Conservation (phyloP, 2,329 filamentous ascomycete species). For the Phialophora tarda region DNA sequence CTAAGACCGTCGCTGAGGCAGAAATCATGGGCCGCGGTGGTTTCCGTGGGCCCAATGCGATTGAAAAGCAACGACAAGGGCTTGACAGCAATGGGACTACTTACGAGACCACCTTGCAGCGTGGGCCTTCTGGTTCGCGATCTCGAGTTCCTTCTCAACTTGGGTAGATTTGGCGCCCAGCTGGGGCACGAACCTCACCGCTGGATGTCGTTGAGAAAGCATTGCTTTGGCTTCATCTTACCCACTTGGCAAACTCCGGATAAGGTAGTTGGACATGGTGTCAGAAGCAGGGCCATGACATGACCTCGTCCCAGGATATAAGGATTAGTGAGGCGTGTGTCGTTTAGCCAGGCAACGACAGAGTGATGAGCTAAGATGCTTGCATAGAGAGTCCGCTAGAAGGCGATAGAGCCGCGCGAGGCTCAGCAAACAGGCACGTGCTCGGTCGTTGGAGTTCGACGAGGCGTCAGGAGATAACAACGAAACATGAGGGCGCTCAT, state of each 20-base stretch:
- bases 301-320: conserved; percentile 2
- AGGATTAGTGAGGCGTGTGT: neutral
- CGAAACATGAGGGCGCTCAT: neutral
- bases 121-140: conserved; percentile 13
- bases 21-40: neutral
- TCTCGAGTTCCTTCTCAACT: conserved; percentile 13
- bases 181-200: conserved; percentile 11
- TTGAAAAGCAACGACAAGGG: neutral
- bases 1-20: neutral
- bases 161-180: neutral
- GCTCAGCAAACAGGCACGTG: neutral
- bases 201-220: neutral
- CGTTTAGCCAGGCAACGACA: neutral
- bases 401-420: neutral
- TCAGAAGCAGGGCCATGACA: neutral
- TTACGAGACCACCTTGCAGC: conserved; percentile 7
- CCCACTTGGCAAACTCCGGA: conserved; percentile 5
- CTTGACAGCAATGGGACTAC: neutral
- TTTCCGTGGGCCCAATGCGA: too few species aligned
- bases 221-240: conserved; percentile 4
- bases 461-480: neutral
- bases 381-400: neutral
- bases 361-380: neutral
- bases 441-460: neutral
- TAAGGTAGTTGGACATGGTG: neutral